These are phyloP conservation scores for Pseudogymnoascus sp. DNA, from an alignment of 2,329 filamentous ascomycete species.

Conservation along the genomic window DNA sequence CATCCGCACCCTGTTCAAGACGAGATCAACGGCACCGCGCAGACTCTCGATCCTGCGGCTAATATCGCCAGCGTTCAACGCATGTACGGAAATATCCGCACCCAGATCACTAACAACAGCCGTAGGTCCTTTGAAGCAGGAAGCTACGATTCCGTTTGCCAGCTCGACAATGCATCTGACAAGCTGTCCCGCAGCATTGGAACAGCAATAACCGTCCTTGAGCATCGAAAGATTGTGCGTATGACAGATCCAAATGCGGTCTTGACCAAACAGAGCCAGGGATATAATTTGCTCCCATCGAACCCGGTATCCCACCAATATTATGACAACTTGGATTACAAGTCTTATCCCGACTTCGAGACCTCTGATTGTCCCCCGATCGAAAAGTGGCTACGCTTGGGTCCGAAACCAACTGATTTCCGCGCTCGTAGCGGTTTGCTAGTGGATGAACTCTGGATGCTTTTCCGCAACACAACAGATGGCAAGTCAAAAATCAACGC, in stretches of 20 bases:
- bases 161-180: slow-evolving; percentile 26
- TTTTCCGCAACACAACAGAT: background rate
- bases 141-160: slow-evolving; percentile 29
- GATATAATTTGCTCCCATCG: slow-evolving; percentile 21
- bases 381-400: slow-evolving; percentile 21
- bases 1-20: slow-evolving; percentile 27
- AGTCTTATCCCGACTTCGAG: slow-evolving; percentile 28
- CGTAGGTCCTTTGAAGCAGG: slow-evolving; percentile 27
- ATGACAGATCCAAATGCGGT: slow-evolving; percentile 18
- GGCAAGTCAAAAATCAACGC: background rate
- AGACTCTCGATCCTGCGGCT: slow-evolving; percentile 19
- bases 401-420: slow-evolving; percentile 19
- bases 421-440: background rate
- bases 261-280: slow-evolving; percentile 15
- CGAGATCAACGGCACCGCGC: slow-evolving; percentile 15
- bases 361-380: slow-evolving; percentile 18
- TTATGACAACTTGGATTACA: slow-evolving; percentile 26
- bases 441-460: slow-evolving; percentile 4
- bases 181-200: slow-evolving; percentile 22
- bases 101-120: slow-evolving; percentile 25
- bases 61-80: slow-evolving; percentile 25
- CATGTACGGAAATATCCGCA: slow-evolving; percentile 20
- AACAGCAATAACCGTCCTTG: slow-evolving; percentile 23
- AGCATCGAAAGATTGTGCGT: slow-evolving; percentile 25
- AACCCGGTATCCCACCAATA: slow-evolving; percentile 11